Percentiles rank a stretch among this genome's conserved stretches.
These are phyloP conservation scores for Phytophthora macrochlamydospora DNA, from an alignment of 352 stramenopile genomes.

Conservation along the genomic window DNA sequence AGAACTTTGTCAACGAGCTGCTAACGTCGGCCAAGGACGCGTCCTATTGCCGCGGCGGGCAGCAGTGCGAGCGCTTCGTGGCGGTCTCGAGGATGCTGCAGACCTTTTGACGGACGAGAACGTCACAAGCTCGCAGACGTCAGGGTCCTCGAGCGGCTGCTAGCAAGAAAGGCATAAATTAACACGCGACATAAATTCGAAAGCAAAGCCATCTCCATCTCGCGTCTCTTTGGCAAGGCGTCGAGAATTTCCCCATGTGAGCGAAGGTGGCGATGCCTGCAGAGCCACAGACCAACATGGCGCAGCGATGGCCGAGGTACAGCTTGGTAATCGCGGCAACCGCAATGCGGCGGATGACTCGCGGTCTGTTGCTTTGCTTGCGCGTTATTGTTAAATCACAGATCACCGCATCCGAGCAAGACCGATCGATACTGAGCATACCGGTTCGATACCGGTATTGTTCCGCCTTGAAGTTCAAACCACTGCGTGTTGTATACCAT, in stretches of 20 bases:
- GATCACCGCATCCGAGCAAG: not conserved
- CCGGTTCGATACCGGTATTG: slow-evolving; percentile 12
- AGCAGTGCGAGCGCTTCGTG: slow-evolving; percentile 54
- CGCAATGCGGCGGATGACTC: not conserved
- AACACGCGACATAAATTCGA: not conserved
- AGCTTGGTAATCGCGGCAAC: not conserved
- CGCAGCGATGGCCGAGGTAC: not conserved
- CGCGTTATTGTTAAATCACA: too few species aligned
- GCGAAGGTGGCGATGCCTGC: not conserved
- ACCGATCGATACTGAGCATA: not conserved
- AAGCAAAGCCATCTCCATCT: not conserved
- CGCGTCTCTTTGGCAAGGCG: not conserved
- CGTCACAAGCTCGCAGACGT: slow-evolving; percentile 2
- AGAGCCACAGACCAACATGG: not conserved
- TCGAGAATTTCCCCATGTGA: not conserved
- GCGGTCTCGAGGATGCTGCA: slow-evolving; percentile 50
- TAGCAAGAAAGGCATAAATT: not conserved
- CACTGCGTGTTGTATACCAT: not conserved
- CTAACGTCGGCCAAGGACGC: slow-evolving; percentile 45
- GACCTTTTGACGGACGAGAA: slow-evolving; percentile 52
- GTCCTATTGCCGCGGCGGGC: slow-evolving; percentile 43
- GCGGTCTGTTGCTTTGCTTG: not conserved
- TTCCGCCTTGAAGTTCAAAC: not conserved
- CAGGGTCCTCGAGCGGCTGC: slow-evolving; percentile 8
- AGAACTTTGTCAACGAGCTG: slow-evolving; percentile 50